Percentiles rank a stretch among this genome's conserved stretches.
phyloP scores from a whole-genome alignment of 768 basidiomycete genomes.

The Suillus discolor region DNA sequence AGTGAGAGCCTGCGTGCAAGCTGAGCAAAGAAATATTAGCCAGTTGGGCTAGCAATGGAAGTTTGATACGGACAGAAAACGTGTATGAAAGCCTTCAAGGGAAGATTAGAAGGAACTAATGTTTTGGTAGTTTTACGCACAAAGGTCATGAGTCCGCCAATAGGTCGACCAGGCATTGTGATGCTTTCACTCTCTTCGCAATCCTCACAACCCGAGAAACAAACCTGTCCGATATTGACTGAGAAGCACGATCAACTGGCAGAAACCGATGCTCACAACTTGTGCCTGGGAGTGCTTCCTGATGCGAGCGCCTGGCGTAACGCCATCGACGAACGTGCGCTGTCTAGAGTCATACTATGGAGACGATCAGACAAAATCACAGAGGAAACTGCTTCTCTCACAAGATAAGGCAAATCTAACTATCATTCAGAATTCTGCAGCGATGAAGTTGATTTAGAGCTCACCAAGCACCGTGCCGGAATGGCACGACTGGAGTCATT shows the following conservation, averaged over 20 bases:
- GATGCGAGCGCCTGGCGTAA: background rate
- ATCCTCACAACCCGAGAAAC: slow-evolving; percentile 6
- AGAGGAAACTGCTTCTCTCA: background rate
- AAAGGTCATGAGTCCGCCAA: slow-evolving; percentile 1
- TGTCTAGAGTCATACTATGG: background rate
- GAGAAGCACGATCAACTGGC: background rate
- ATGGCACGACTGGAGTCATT: background rate
- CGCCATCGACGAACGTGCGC: background rate
- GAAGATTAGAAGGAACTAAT: background rate
- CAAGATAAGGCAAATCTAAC: slow-evolving; percentile 5
- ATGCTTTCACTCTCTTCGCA: slow-evolving; percentile 3
- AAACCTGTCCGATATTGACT: background rate
- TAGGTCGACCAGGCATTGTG: background rate
- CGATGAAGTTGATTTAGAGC: background rate
- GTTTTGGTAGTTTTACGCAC: background rate
- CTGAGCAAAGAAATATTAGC: background rate
- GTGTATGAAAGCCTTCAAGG: slow-evolving; percentile 4
- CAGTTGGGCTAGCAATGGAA: background rate
- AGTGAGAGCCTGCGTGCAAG: background rate
- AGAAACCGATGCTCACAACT: background rate
- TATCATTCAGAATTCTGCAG: background rate
- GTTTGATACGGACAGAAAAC: background rate
- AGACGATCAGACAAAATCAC: background rate
- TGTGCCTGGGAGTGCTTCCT: background rate
- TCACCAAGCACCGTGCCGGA: slow-evolving; percentile 8